Conservation (phyloP, 2,329 filamentous ascomycete species). For the Alternaria burnsii region DNA sequence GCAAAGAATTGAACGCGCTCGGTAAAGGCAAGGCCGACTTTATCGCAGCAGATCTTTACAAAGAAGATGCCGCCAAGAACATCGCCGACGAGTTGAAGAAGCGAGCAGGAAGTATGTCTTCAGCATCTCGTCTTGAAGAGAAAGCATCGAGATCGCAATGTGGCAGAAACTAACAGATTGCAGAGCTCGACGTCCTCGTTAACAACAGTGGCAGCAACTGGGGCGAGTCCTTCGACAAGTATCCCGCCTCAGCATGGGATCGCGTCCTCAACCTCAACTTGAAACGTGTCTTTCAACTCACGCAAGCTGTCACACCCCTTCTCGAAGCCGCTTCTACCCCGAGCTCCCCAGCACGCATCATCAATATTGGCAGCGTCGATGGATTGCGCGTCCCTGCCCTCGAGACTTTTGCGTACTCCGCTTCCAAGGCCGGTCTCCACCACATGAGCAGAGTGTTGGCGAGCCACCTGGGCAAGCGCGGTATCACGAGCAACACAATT, state of each 20-base stretch:
- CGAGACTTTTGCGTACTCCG: conserved; percentile 67
- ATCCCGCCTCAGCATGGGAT: conserved; percentile 63
- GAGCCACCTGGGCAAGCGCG: conserved; percentile 66
- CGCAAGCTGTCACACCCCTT: conserved; percentile 69
- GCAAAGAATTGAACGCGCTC: conserved; percentile 64
- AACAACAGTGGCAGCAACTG: conserved; percentile 73
- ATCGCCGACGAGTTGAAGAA: conserved; percentile 66
- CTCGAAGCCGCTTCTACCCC: conserved; percentile 61
- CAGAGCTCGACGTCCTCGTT: conserved; percentile 67
- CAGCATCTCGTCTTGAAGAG: too few relatives aligned
- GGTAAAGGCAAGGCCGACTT: conserved; percentile 66
- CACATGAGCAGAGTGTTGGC: conserved; percentile 72
- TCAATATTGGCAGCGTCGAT: conserved; percentile 72
- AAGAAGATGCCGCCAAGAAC: conserved; percentile 65
- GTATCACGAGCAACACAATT: conserved; percentile 72
- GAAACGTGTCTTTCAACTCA: conserved; percentile 71
- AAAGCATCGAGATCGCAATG: not conserved
- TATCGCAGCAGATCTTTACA: conserved; percentile 69
- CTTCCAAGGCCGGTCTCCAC: conserved; percentile 69
- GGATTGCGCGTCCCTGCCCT: conserved; percentile 67
- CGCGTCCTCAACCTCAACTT: conserved; percentile 68
- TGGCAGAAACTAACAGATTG: not conserved
- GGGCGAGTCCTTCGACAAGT: conserved; percentile 67
- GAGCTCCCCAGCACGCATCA: conserved; percentile 64
- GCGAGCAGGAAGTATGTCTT: conserved; percentile 56